phyloP scores from a whole-genome alignment of 495 filamentous ascomycete genomes.

The Neurospora discreta region DNA sequence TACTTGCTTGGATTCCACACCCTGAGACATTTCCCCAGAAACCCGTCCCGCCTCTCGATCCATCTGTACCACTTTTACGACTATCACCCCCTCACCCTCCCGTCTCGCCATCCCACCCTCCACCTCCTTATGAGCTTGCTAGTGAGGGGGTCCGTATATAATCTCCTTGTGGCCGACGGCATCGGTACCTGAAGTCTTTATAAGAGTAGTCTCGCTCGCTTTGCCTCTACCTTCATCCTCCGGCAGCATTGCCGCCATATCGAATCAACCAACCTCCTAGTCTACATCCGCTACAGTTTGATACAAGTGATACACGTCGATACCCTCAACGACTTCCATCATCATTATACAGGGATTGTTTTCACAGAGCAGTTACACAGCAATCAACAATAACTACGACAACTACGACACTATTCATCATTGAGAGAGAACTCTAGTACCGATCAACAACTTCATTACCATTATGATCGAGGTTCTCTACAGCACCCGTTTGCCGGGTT shows the following conservation, averaged over 20 bases:
- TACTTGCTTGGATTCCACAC: background rate
- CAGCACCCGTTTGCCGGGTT: constrained; percentile 6
- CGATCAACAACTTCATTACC: background rate
- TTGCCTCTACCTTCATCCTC: background rate
- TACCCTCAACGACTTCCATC: background rate
- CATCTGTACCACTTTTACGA: background rate
- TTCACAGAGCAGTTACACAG: background rate
- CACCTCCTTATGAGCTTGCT: constrained; percentile 26
- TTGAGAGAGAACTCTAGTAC: background rate
- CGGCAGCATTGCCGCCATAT: background rate
- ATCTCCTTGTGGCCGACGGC: constrained; percentile 9
- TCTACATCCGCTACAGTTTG: background rate
- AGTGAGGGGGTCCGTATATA: constrained; percentile 19
- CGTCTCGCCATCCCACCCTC: background rate
- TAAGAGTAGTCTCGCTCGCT: constrained; percentile 1
- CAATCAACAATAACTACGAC: background rate
- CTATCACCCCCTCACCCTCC: background rate
- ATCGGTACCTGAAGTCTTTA: constrained; percentile 17
- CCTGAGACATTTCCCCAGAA: background rate
- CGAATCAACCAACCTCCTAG: background rate
- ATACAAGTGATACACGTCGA: background rate
- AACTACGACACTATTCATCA: background rate
- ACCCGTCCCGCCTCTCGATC: background rate
- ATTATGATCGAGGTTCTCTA: constrained; percentile 20
- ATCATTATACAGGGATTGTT: background rate